A percentile compares a stretch with the other conserved stretches of the same genome.
Conservation (phyloP, 2,329 filamentous ascomycete species). For the Fusarium temperatum region DNA sequence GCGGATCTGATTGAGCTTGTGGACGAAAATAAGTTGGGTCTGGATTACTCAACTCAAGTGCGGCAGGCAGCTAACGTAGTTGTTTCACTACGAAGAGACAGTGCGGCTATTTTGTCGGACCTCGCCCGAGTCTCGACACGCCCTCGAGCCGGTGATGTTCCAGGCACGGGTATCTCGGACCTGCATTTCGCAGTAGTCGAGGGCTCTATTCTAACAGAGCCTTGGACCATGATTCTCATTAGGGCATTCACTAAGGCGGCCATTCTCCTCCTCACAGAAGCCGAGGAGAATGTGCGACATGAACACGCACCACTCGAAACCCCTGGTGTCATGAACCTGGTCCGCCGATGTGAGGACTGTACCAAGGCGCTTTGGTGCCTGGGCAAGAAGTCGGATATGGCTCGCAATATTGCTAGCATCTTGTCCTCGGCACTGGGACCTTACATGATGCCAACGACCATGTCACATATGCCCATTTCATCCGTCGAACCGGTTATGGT, state of each 20-base stretch:
- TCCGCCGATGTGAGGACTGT: constrained; percentile 56
- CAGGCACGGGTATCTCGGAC: constrained; percentile 43
- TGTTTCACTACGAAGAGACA: constrained; percentile 52
- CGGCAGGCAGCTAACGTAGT: constrained; percentile 48
- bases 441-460: constrained; percentile 36
- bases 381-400: constrained; percentile 64
- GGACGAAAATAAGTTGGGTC: constrained; percentile 50
- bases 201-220: constrained; percentile 66
- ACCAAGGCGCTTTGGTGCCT: constrained; percentile 63
- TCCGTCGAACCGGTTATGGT: constrained; percentile 28
- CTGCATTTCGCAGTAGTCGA: constrained; percentile 64
- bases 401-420: constrained; percentile 42
- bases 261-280: constrained; percentile 49
- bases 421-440: constrained; percentile 38
- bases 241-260: constrained; percentile 61
- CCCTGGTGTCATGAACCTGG: constrained; percentile 37
- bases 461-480: constrained; percentile 25
- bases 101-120: constrained; percentile 57
- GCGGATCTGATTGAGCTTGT: constrained; percentile 63
- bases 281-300: constrained; percentile 40
- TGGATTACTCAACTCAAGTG: constrained; percentile 37
- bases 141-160: constrained; percentile 40
- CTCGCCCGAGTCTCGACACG: constrained; percentile 58
- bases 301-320: constrained; percentile 38
- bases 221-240: constrained; percentile 66